A percentile compares a stretch with the other conserved stretches of the same genome.
Conservation (phyloP, 2,329 filamentous ascomycete genomes). For the Lithohypha guttulata region DNA sequence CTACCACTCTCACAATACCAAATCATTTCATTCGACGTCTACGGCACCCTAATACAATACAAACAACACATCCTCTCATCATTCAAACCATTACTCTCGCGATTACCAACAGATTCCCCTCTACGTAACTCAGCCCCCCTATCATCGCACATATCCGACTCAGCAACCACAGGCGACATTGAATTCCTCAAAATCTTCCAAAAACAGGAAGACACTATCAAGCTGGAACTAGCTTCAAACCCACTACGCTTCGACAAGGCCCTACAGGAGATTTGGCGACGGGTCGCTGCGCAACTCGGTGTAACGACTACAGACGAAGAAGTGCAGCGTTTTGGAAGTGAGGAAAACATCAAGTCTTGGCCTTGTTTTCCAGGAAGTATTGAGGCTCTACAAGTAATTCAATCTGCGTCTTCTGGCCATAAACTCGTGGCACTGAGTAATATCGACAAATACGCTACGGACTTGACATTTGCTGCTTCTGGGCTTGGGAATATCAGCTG, state of each 20-base stretch:
- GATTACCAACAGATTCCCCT: slow-evolving; percentile 15
- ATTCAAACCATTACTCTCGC: slow-evolving; percentile 34
- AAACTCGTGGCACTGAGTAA: slow-evolving; percentile 50
- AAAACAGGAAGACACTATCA: slow-evolving; percentile 39
- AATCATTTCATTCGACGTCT: slow-evolving; percentile 65
- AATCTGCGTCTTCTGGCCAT: slow-evolving; percentile 33
- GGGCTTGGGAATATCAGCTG: slow-evolving; percentile 48
- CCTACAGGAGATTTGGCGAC: slow-evolving; percentile 38
- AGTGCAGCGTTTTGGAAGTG: slow-evolving; percentile 36
- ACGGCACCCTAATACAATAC: slow-evolving; percentile 71
- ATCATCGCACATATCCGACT: slow-evolving; percentile 12
- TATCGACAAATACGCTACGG: slow-evolving; percentile 44
- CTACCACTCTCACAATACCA: slow-evolving; percentile 17
- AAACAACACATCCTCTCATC: slow-evolving; percentile 51
- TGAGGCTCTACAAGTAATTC: slow-evolving; percentile 39
- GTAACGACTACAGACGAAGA: slow-evolving; percentile 25
- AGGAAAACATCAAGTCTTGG: slow-evolving; percentile 38
- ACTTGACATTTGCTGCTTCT: slow-evolving; percentile 34
- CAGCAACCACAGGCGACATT: slow-evolving; percentile 22
- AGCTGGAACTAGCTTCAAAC: slow-evolving; percentile 34
- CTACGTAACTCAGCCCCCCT: slow-evolving; percentile 24
- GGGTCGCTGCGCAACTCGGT: slow-evolving; percentile 25
- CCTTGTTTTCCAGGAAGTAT: slow-evolving; percentile 49
- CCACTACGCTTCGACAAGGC: slow-evolving; percentile 54
- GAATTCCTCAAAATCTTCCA: slow-evolving; percentile 37